These are phyloP conservation scores for Thelonectria blattea DNA, from an alignment of 2,329 filamentous ascomycete species.

Conservation along the genomic window DNA sequence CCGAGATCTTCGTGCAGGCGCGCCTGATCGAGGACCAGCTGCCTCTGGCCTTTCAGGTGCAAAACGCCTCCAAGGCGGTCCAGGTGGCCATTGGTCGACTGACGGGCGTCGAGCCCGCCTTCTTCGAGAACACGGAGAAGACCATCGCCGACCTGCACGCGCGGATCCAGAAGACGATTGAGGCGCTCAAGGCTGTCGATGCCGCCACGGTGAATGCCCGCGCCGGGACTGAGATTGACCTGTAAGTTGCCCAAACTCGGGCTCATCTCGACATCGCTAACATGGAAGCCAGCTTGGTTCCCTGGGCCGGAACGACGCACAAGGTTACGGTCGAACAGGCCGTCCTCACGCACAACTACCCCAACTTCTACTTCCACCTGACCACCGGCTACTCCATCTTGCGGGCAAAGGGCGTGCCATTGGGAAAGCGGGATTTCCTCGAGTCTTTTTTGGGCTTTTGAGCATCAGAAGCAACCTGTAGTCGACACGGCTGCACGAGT, in stretches of 20 bases:
- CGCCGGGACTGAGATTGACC: slow-evolving; percentile 19
- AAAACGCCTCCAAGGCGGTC: slow-evolving; percentile 24
- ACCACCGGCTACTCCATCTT: slow-evolving; percentile 29
- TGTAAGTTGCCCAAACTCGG: slow-evolving; percentile 8
- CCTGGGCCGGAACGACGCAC: slow-evolving; percentile 19
- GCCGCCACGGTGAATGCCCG: slow-evolving; percentile 22
- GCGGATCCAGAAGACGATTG: slow-evolving; percentile 26
- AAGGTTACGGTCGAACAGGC: slow-evolving; percentile 22
- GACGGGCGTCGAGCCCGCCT: slow-evolving; percentile 24
- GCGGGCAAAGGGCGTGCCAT: slow-evolving; percentile 27
- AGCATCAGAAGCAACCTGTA: not conserved
- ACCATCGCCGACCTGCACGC: slow-evolving; percentile 23
- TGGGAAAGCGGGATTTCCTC: slow-evolving; percentile 27
- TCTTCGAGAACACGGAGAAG: slow-evolving; percentile 19
- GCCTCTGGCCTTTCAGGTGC: slow-evolving; percentile 30
- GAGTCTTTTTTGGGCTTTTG: not conserved
- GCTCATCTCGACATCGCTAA: not conserved
- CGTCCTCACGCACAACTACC: slow-evolving; percentile 20
- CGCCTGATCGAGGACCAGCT: slow-evolving; percentile 30
- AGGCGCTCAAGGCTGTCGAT: slow-evolving; percentile 18
- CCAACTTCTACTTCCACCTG: slow-evolving; percentile 30
- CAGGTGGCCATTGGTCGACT: slow-evolving; percentile 23
- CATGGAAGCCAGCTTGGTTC: not conserved
- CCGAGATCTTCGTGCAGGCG: slow-evolving; percentile 23
- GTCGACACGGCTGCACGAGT: not conserved